Percentiles rank a stretch among this genome's conserved stretches.
phyloP scores from a whole-genome alignment of 768 basidiomycete genomes.

The Suillus sp. region DNA sequence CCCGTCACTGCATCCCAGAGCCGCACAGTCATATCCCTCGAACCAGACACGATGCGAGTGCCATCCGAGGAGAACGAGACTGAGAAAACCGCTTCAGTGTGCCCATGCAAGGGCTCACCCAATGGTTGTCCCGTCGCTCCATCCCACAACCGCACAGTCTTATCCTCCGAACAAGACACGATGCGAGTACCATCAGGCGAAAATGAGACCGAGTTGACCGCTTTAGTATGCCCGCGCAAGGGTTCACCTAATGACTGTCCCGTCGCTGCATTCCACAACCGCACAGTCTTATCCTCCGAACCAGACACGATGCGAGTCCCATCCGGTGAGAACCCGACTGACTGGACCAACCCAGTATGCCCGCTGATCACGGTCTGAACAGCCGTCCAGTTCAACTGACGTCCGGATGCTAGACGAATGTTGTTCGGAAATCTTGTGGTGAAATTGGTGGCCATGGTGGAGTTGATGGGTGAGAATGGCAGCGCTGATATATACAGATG shows the following conservation, averaged over 20 bases:
- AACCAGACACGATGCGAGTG: too few species aligned
- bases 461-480: not conserved
- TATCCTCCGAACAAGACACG: not conserved
- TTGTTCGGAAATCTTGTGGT: not conserved
- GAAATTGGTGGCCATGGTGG: not conserved
- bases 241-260: too few species aligned
- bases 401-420: not conserved
- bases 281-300: too few species aligned
- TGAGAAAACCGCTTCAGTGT: slow-evolving; percentile 13
- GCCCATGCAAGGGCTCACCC: slow-evolving; percentile 14
- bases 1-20: too few species aligned
- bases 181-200: not conserved
- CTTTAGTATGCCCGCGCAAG: too few species aligned
- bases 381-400: not conserved
- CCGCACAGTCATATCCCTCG: too few species aligned
- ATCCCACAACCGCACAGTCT: not conserved
- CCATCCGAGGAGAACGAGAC: slow-evolving; percentile 11
- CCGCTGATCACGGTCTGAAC: not conserved
- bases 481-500: not conserved
- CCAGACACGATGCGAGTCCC: too few species aligned
- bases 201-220: too few species aligned
- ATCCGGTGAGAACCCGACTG: not conserved
- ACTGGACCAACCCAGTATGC: slow-evolving; percentile 5
- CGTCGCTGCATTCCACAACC: too few species aligned
- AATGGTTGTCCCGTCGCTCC: not conserved